These are phyloP conservation scores for Arthrinium puccinioides DNA, from an alignment of 2,329 filamentous ascomycete species.

Conservation along the genomic window DNA sequence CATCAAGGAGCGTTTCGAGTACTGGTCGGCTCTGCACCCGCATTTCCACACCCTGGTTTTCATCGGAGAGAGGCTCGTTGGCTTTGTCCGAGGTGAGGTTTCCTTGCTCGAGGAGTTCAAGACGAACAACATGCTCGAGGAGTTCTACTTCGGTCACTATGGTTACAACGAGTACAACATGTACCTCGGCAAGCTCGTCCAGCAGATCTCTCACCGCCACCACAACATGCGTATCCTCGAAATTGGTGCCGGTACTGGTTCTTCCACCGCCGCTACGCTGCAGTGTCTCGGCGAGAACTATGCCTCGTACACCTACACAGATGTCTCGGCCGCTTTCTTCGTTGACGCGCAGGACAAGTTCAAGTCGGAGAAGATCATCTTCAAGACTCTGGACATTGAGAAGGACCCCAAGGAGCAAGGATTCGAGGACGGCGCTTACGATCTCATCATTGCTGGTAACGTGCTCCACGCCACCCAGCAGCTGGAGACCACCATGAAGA, in stretches of 20 bases:
- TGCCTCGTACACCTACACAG: slow-evolving; percentile 9
- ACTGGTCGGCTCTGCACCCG: slow-evolving; percentile 12
- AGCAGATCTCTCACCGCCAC: slow-evolving; percentile 19
- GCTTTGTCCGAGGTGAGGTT: slow-evolving; percentile 21
- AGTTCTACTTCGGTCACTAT: slow-evolving; percentile 18
- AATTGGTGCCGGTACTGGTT: slow-evolving; percentile 9
- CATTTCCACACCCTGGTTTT: slow-evolving; percentile 14
- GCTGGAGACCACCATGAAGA: slow-evolving; percentile 13
- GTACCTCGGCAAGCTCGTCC: slow-evolving; percentile 18
- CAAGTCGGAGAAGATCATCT: slow-evolving; percentile 17
- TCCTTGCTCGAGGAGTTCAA: slow-evolving; percentile 20
- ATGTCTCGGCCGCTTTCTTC: slow-evolving; percentile 5
- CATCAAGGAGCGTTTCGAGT: slow-evolving; percentile 5
- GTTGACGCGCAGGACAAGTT: background rate
- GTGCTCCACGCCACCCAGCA: slow-evolving; percentile 17
- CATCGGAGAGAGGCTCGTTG: slow-evolving; percentile 22
- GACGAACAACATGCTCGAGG: slow-evolving; percentile 14
- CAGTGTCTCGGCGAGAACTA: slow-evolving; percentile 1
- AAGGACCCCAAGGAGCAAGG: slow-evolving; percentile 20
- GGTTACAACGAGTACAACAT: slow-evolving; percentile 18
- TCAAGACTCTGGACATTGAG: slow-evolving; percentile 20
- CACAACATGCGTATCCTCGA: background rate
- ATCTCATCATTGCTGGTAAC: slow-evolving; percentile 22
- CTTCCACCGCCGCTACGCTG: slow-evolving; percentile 2
- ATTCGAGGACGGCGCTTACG: slow-evolving; percentile 12